These are phyloP conservation scores for Zygosaccharomyces pseudobailii DNA, from an alignment of 1,139 yeast genomes.

Conservation along the genomic window DNA sequence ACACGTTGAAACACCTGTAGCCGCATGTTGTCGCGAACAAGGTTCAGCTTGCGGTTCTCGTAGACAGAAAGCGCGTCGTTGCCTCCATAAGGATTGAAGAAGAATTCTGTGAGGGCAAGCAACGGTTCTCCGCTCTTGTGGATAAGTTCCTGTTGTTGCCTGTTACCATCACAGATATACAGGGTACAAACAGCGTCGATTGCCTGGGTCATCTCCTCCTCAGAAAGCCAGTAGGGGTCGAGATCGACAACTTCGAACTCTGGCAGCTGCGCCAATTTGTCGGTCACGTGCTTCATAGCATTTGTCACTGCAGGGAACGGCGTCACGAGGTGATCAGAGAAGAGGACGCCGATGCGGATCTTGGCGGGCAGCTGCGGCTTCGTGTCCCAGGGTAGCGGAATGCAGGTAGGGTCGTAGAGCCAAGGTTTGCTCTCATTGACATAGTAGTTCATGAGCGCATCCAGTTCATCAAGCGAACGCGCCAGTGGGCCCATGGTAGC, in stretches of 20 bases:
- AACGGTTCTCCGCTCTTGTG: slow-evolving; percentile 65
- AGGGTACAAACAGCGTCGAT: slow-evolving; percentile 20
- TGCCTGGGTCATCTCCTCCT: slow-evolving; percentile 38
- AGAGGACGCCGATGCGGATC: slow-evolving; percentile 41
- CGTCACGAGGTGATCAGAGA: slow-evolving; percentile 45
- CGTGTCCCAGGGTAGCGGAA: slow-evolving; percentile 54
- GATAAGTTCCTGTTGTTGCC: slow-evolving; percentile 46
- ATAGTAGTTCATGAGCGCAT: slow-evolving; percentile 55
- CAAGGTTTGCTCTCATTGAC: slow-evolving; percentile 61
- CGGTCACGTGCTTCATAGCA: slow-evolving; percentile 41
- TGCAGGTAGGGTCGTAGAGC: slow-evolving; percentile 46
- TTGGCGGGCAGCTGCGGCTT: slow-evolving; percentile 41
- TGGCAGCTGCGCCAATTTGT: slow-evolving; percentile 45
- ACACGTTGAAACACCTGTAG: slow-evolving; percentile 46
- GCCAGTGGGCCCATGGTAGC: slow-evolving; percentile 64
- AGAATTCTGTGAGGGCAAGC: slow-evolving; percentile 55
- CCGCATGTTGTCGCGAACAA: slow-evolving; percentile 51
- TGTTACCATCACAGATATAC: slow-evolving; percentile 54
- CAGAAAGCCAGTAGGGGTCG: slow-evolving; percentile 20
- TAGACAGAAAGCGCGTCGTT: slow-evolving; percentile 42
- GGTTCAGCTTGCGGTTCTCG: slow-evolving; percentile 35
- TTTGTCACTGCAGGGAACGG: slow-evolving; percentile 56
- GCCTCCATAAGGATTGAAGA: slow-evolving; percentile 47
- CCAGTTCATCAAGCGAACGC: slow-evolving; percentile 57
- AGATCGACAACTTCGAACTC: slow-evolving; percentile 46